These are phyloP conservation scores for Spergularia marina DNA, from an alignment of 148 eudicot genomes.

Conservation along the genomic window DNA sequence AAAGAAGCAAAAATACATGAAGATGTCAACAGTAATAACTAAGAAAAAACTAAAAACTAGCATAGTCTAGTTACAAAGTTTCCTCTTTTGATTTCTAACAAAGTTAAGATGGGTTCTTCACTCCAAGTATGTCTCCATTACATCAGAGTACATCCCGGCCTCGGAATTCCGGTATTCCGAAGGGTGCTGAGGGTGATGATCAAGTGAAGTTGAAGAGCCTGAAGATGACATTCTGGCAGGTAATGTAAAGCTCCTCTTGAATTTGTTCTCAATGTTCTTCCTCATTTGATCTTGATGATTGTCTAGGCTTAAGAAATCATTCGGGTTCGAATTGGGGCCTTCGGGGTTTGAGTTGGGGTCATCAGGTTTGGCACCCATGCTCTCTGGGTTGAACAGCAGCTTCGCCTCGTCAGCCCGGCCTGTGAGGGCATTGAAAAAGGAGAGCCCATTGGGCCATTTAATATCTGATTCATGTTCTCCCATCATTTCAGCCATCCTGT, in stretches of 20 bases:
- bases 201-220: slow-evolving; percentile 76
- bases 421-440: slow-evolving; percentile 75
- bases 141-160: slow-evolving; percentile 80
- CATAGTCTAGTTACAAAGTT: slow-evolving; percentile 37
- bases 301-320: slow-evolving; percentile 79
- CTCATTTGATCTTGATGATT: slow-evolving; percentile 47
- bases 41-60: slow-evolving; percentile 29
- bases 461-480: slow-evolving; percentile 68
- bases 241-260: slow-evolving; percentile 80
- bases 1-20: slow-evolving; percentile 22
- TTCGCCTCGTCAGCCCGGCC: slow-evolving; percentile 74
- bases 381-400: slow-evolving; percentile 62
- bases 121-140: slow-evolving; percentile 86
- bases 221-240: slow-evolving; percentile 82
- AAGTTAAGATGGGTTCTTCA: slow-evolving; percentile 11
- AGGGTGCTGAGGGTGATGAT: slow-evolving; percentile 56
- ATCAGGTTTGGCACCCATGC: slow-evolving; percentile 50
- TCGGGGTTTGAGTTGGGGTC: slow-evolving; percentile 40
- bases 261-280: slow-evolving; percentile 68
- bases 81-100: slow-evolving; percentile 7
- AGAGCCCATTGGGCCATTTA: slow-evolving; percentile 90
- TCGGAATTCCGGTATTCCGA: slow-evolving; percentile 55
- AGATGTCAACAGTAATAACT: slow-evolving; percentile 2
- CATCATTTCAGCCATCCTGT: slow-evolving; percentile 64
- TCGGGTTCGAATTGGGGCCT: slow-evolving; percentile 43